These are phyloP conservation scores for Fusarium sp. DNA, from an alignment of 2,329 filamentous ascomycete genomes.

Conservation along the genomic window DNA sequence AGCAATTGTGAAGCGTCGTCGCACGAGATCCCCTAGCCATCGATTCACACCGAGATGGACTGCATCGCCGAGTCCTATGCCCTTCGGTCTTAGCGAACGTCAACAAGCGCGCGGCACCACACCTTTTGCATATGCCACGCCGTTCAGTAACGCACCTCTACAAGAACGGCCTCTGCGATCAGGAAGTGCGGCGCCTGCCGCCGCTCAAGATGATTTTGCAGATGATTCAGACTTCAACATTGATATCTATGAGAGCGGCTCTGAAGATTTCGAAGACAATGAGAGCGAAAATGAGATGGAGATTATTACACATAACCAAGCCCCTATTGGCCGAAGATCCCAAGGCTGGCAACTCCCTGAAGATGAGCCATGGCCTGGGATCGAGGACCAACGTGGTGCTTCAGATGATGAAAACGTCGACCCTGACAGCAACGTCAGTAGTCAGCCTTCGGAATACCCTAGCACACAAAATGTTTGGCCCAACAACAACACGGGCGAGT, in stretches of 20 bases:
- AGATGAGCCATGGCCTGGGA: conserved; percentile 68
- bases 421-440: conserved; percentile 58
- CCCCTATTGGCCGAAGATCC: conserved; percentile 37
- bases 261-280: conserved; percentile 49
- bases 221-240: conserved; percentile 54
- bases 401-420: conserved; percentile 65
- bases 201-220: conserved; percentile 48
- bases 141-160: conserved; percentile 71
- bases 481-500: conserved; percentile 46
- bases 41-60: conserved; percentile 68
- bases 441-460: conserved; percentile 67
- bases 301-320: conserved; percentile 44
- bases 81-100: conserved; percentile 50
- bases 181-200: conserved; percentile 46
- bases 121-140: conserved; percentile 80
- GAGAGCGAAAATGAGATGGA: conserved; percentile 45
- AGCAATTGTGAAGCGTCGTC: conserved; percentile 60
- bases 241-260: conserved; percentile 51
- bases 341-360: conserved; percentile 56
- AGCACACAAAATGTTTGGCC: conserved; percentile 61
- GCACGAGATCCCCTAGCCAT: conserved; percentile 68
- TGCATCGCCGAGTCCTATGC: conserved; percentile 58
- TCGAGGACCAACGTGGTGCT: conserved; percentile 61
- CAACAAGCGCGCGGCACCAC: conserved; percentile 57
- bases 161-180: conserved; percentile 53